Evolutionary conservation across 2,329 filamentous ascomycete genomes (phyloP).

Genomic region (Akanthomyces lecanii): DNA sequence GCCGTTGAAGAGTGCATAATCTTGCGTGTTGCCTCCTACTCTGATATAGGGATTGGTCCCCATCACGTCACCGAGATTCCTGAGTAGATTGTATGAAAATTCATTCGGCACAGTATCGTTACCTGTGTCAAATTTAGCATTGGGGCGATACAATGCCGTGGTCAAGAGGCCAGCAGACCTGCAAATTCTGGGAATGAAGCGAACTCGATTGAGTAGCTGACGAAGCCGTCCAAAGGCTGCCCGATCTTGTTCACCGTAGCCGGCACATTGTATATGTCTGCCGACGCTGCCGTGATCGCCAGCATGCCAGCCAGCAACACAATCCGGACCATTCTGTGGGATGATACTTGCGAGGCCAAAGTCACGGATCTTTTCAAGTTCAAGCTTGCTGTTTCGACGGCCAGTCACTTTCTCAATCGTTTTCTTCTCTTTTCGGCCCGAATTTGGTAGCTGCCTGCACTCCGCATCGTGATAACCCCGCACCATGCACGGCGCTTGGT

Average conservation of each 20-base stretch:
- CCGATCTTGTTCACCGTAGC: neutral
- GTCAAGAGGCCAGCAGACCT: conserved; percentile 25
- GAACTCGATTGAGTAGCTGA: conserved; percentile 50
- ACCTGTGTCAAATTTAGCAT: conserved; percentile 29
- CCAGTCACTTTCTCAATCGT: too few relatives aligned
- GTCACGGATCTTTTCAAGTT: too few relatives aligned
- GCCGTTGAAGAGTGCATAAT: conserved; percentile 57
- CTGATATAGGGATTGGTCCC: conserved; percentile 57
- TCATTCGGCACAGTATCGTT: conserved; percentile 52
- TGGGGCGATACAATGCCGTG: neutral
- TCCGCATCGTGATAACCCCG: neutral
- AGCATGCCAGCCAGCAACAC: neutral
- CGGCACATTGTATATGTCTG: neutral
- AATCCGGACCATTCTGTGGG: neutral
- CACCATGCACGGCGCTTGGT: too few relatives aligned
- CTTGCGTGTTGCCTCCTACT: conserved; percentile 63
- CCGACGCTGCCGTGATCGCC: too few relatives aligned
- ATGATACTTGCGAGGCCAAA: too few relatives aligned
- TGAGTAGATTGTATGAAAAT: conserved; percentile 57
- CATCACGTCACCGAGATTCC: conserved; percentile 50
- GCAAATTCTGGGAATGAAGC: conserved; percentile 50
- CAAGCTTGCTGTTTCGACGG: too few relatives aligned
- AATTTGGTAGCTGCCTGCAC: neutral
- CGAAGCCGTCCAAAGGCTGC: conserved; percentile 31
- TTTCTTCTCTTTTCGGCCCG: neutral